These are phyloP conservation scores for Chionographis japonica DNA, from an alignment of 106 monocot genomes.

Conservation along the genomic window DNA sequence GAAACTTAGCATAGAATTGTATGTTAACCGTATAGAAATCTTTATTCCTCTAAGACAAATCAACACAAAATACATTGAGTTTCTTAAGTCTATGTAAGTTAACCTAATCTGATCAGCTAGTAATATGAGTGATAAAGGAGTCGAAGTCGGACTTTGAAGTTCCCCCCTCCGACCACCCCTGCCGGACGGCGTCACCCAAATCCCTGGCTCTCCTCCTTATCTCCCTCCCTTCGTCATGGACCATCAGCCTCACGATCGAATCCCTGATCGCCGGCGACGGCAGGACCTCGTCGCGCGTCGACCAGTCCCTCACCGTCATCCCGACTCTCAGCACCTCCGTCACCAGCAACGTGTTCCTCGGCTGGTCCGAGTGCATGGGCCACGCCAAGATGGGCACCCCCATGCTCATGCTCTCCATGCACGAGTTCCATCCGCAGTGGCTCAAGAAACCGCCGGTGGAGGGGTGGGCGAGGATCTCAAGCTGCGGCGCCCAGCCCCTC, in stretches of 20 bases:
- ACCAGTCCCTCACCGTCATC: slow-evolving; percentile 14
- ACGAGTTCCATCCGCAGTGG: slow-evolving; percentile 59
- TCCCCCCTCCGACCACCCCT: slow-evolving; percentile 6
- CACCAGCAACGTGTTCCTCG: slow-evolving; percentile 27
- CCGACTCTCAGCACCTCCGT: slow-evolving; percentile 17
- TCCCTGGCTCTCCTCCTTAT: slow-evolving; percentile 10
- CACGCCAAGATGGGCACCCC: slow-evolving; percentile 36
- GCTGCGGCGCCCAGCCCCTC: slow-evolving; percentile 31
- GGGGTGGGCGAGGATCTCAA: slow-evolving; percentile 24
- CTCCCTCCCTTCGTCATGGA: slow-evolving; percentile 9
- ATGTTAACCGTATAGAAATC: too few relatives aligned
- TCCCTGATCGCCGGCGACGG: background rate
- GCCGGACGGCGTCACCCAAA: background rate
- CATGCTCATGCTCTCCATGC: slow-evolving; percentile 41
- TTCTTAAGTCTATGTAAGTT: too few relatives aligned
- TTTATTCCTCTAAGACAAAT: too few relatives aligned
- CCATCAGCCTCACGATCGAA: slow-evolving; percentile 16
- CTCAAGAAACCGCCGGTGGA: slow-evolving; percentile 27
- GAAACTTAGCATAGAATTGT: too few relatives aligned
- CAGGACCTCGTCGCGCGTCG: slow-evolving; percentile 6
- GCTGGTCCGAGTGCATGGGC: slow-evolving; percentile 43
- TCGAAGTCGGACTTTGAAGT: slow-evolving; percentile 3
- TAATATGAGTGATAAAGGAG: slow-evolving; percentile 16
- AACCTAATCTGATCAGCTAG: background rate
- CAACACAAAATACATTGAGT: too few relatives aligned